Percentiles rank a stretch among this genome's conserved stretches.
These are phyloP conservation scores for Aspergillus olivimuriae DNA, from an alignment of 495 filamentous ascomycete genomes.

Conservation along the genomic window DNA sequence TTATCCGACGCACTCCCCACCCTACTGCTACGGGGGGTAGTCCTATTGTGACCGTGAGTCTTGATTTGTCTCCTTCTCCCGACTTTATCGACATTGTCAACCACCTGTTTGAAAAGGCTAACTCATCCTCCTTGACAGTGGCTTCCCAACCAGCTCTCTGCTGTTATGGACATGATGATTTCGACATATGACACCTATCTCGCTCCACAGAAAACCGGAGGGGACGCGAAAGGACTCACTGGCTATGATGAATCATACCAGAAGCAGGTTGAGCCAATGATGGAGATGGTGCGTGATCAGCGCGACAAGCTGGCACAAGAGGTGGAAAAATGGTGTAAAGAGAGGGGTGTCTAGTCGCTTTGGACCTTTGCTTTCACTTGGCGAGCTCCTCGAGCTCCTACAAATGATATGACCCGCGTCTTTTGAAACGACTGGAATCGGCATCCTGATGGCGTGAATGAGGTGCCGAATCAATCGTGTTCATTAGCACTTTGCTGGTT, in stretches of 20 bases:
- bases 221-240: conserved; percentile 13
- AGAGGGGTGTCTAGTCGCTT: conserved; percentile 48
- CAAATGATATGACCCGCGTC: too few species aligned
- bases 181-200: conserved; percentile 47
- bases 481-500: too few species aligned
- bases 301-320: conserved; percentile 65
- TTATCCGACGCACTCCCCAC: conserved; percentile 73
- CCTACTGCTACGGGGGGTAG: conserved; percentile 87
- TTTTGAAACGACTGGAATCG: too few species aligned
- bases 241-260: conserved; percentile 27
- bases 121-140: conserved; percentile 40
- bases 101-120: neutral
- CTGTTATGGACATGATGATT: conserved; percentile 72
- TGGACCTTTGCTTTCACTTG: too few species aligned
- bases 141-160: conserved; percentile 78
- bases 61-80: neutral
- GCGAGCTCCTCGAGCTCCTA: too few species aligned
- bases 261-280: conserved; percentile 53
- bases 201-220: conserved; percentile 32
- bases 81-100: neutral
- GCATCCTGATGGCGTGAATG: too few species aligned
- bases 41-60: conserved; percentile 73
- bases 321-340: conserved; percentile 72
- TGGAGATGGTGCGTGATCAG: conserved; percentile 65
- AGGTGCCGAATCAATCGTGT: too few species aligned